phyloP scores from a whole-genome alignment of 352 stramenopile genomes.

The Pythium myriotylum region DNA sequence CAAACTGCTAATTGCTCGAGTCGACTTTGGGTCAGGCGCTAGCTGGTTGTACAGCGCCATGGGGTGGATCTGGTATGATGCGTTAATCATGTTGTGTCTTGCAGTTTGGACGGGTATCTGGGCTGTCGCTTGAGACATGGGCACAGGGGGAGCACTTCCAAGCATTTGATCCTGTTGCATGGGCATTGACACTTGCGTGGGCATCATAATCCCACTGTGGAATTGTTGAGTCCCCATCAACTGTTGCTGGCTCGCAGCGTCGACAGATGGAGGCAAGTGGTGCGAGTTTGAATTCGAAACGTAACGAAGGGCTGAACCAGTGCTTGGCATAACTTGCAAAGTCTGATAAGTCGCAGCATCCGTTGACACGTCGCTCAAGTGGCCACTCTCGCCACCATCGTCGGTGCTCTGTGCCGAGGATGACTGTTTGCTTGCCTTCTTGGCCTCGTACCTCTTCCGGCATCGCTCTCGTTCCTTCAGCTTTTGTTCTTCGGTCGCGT shows the following conservation, averaged over 20 bases:
- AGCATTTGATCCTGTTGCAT: background rate
- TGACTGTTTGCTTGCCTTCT: conserved; percentile 40
- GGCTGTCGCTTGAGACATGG: no score
- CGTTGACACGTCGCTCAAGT: conserved; percentile 16
- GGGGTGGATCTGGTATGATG: conserved; percentile 2
- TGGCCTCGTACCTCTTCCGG: conserved; percentile 60
- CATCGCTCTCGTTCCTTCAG: conserved; percentile 67
- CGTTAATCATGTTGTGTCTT: background rate
- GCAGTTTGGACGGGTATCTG: background rate
- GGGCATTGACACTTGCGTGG: background rate
- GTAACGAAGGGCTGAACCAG: no score
- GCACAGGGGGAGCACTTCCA: background rate
- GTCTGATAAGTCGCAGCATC: conserved; percentile 42
- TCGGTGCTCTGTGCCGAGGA: conserved; percentile 8
- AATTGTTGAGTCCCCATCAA: background rate
- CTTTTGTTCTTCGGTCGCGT: conserved; percentile 65
- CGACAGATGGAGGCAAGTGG: background rate
- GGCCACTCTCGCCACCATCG: conserved; percentile 13
- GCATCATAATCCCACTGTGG: conserved; percentile 1
- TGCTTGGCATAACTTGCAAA: no score
- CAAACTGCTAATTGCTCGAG: background rate
- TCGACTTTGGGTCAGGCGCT: background rate
- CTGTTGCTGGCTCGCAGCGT: background rate
- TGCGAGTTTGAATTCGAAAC: background rate
- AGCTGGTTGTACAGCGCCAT: conserved; percentile 13